A percentile compares a stretch with the other conserved stretches of the same genome.
phyloP scores from a whole-genome alignment of 2,329 filamentous ascomycete species.

The Neonectria faginata region DNA sequence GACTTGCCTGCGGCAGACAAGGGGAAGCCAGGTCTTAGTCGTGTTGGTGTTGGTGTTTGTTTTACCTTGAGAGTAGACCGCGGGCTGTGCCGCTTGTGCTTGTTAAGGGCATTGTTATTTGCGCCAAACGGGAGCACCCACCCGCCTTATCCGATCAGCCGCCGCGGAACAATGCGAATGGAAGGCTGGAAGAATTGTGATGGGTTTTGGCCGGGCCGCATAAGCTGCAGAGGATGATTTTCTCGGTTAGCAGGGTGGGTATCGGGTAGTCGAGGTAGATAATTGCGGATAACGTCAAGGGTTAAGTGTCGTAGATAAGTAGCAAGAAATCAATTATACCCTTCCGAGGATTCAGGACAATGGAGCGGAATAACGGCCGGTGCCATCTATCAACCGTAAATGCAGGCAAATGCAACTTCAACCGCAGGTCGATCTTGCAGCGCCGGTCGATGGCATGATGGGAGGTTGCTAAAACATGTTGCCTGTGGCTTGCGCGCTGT shows the following conservation, averaged over 20 bases:
- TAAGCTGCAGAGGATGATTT: conserved; percentile 16
- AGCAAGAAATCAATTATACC: conserved; percentile 19
- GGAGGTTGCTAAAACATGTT: background rate
- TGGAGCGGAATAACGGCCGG: conserved; percentile 8
- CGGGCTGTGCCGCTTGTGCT: conserved; percentile 39
- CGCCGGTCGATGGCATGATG: conserved; percentile 2
- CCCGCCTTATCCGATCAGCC: conserved; percentile 7
- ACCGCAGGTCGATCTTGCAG: conserved; percentile 21
- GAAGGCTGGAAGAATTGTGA: conserved; percentile 13
- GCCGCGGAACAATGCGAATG: conserved; percentile 4
- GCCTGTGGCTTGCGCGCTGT: conserved; percentile 11
- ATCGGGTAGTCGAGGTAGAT: conserved; percentile 32
- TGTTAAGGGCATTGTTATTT: background rate
- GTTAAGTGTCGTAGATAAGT: conserved; percentile 27
- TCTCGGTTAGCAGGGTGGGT: conserved; percentile 17
- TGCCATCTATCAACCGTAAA: background rate
- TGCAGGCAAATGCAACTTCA: conserved; percentile 18
- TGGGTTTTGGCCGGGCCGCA: conserved; percentile 16
- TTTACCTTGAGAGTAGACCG: conserved; percentile 30
- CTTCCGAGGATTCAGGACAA: conserved; percentile 26
- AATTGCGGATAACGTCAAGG: conserved; percentile 7
- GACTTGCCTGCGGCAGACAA: conserved; percentile 26
- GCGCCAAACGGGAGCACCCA: conserved; percentile 1
- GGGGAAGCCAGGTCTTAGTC: conserved; percentile 20
- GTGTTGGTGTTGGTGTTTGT: conserved; percentile 26